A percentile compares a stretch with the other conserved stretches of the same genome.
These are phyloP conservation scores for Cochlearia excelsa DNA, from an alignment of 345 rosid species.

Conservation along the genomic window DNA sequence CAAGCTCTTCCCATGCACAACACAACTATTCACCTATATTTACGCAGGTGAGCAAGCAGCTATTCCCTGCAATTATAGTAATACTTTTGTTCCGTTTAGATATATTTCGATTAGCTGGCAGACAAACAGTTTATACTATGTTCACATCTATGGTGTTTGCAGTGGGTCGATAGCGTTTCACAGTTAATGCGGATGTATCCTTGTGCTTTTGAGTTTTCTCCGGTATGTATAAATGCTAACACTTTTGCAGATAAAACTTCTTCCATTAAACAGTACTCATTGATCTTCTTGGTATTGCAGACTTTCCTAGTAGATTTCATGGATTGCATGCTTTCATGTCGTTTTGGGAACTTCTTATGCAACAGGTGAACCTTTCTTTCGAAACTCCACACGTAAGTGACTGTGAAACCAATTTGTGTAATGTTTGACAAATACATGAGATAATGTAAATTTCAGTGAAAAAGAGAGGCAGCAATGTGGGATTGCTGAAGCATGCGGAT, in stretches of 20 bases:
- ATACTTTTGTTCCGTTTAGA: too few species aligned
- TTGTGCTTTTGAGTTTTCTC: conserved; percentile 87
- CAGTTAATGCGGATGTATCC: conserved; percentile 94
- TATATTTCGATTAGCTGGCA: too few species aligned
- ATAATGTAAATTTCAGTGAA: conserved; percentile 60
- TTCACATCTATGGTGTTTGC: conserved; percentile 38
- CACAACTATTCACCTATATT: conserved; percentile 90
- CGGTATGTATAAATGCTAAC: conserved; percentile 52
- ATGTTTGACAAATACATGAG: background rate
- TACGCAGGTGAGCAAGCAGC: conserved; percentile 60
- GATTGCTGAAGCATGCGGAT: conserved; percentile 73
- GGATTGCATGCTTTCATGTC: conserved; percentile 89
- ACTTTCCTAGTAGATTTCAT: conserved; percentile 81
- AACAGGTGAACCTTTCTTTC: conserved; percentile 57
- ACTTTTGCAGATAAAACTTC: conserved; percentile 2
- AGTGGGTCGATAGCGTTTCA: conserved; percentile 98
- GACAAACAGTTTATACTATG: background rate
- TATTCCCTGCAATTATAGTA: conserved; percentile 14
- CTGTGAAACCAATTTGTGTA: conserved; percentile 2
- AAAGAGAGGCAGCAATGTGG: conserved; percentile 84
- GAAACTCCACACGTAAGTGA: background rate
- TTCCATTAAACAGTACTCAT: background rate
- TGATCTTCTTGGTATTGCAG: conserved; percentile 38
- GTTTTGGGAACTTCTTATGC: conserved; percentile 97
- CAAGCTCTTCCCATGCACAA: conserved; percentile 71